Evolutionary conservation across 2,329 filamentous ascomycete genomes (phyloP), one percentile per base, ranked within the genome.

Genomic region (Fusarium metavorans): DNA sequence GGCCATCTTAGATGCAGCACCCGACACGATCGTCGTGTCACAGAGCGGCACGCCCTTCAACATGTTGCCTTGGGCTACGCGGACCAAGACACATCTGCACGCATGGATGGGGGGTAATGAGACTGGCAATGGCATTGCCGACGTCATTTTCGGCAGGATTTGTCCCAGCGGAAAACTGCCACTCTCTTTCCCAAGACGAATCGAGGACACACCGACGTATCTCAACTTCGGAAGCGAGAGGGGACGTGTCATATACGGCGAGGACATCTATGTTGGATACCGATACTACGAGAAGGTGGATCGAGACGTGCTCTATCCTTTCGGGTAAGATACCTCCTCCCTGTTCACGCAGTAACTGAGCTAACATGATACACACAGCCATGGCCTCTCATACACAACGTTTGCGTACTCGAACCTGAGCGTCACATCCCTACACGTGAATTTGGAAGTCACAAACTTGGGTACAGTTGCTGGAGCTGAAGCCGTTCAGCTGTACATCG

Each of bases 261-360:
- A 71, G 23, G 62, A 41, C 25, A 54, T 71, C 6, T 71, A 66
- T n/a, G 57, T 68, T 14, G 69, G 69, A 25, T 71, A 71, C 13
- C 48, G 69, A 8, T 71, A 52, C 6, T 71, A 68, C 11, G 66
- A 71, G 5, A 61, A 54, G 37, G 30, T 68, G 14, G 30, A 58
- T 14, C 27, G 20, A 9, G 39, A 37, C 1, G 54, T 67, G 0
- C 39, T 59, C 6, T 68, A 57, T 59, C 66, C 60, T 10, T 71
- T 71, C n/a, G 68, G 68, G 62, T 66, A 27, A 56, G 57, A n/a
- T 18, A 6, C 27, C 16, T 43, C 25, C 11, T 14, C 5, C 18
- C 7, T 25, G 13, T 8, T 8, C 6, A 16, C 4, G 14, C 18
- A 7, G 27, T 30, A 30, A 20, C 6, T 10, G 25, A 34, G 10